Conservation (phyloP, 257 asterid genomes). For the Voacanga thouarsii region DNA sequence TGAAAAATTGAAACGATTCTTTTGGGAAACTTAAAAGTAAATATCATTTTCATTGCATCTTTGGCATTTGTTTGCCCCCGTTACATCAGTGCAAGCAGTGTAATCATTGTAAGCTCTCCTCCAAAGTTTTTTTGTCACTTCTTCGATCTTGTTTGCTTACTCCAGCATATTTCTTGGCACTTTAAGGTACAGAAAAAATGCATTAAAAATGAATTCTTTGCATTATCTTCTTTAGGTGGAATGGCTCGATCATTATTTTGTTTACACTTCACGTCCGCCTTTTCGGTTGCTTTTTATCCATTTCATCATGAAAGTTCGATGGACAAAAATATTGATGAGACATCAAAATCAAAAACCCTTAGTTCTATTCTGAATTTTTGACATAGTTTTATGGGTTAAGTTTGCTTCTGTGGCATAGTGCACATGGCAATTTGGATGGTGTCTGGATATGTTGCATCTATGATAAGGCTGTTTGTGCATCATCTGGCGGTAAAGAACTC, state of each 20-base stretch:
- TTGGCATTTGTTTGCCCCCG: neutral
- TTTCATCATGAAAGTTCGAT: conserved; percentile 17
- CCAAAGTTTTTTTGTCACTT: neutral
- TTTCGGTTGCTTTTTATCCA: conserved; percentile 18
- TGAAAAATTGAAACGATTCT: conserved; percentile 15
- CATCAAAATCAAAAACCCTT: neutral
- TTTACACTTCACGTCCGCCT: conserved; percentile 19
- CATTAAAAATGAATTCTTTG: neutral
- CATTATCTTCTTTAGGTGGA: conserved; percentile 12
- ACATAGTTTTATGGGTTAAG: neutral
- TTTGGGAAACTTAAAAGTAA: conserved; percentile 7
- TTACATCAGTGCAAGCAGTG: neutral
- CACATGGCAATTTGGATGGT: neutral
- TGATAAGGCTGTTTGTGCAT: neutral
- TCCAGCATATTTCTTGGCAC: neutral
- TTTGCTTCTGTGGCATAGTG: neutral
- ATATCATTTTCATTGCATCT: conserved; percentile 6
- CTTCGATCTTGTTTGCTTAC: neutral
- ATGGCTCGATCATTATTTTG: conserved; percentile 19
- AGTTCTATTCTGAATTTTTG: neutral
- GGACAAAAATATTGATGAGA: conserved; percentile 2
- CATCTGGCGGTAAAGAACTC: neutral
- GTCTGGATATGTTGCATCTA: neutral
- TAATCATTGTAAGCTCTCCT: neutral
- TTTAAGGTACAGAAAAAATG: neutral